Conservation (phyloP, 2,329 filamentous ascomycete species). For the Zopfia rhizophila region DNA sequence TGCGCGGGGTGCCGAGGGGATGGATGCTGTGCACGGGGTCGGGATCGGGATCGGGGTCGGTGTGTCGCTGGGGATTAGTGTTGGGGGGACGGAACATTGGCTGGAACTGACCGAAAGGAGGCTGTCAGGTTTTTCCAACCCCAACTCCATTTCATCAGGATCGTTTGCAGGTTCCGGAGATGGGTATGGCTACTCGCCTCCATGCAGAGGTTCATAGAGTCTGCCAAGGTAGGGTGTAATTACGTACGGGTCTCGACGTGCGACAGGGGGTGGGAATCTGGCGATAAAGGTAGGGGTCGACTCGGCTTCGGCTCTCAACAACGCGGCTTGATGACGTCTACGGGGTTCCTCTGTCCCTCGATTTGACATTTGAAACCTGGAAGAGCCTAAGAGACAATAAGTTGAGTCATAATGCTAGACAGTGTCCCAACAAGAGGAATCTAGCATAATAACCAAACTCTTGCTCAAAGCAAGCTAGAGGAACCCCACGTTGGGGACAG, state of each 20-base stretch:
- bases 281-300: not conserved
- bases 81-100: too few species aligned
- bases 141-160: too few species aligned
- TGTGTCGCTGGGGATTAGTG: constrained; percentile 7
- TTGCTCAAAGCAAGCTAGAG: constrained; percentile 9
- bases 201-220: too few species aligned
- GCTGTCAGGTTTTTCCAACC: too few species aligned
- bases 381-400: not conserved
- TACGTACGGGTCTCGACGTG: too few species aligned
- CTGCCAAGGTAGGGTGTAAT: too few species aligned
- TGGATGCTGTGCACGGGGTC: constrained; percentile 8
- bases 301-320: too few species aligned
- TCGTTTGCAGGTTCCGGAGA: too few species aligned
- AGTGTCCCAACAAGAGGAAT: constrained; percentile 13
- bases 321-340: too few species aligned
- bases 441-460: constrained; percentile 4
- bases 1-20: constrained; percentile 8
- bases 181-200: too few species aligned
- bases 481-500: constrained; percentile 19
- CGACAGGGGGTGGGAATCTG: not conserved
- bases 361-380: not conserved
- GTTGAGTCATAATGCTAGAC: constrained; percentile 8
- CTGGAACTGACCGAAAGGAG: too few species aligned
- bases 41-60: constrained; percentile 7
- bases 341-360: not conserved